A percentile compares a stretch with the other conserved stretches of the same genome.
Evolutionary conservation across 2,329 filamentous ascomycete genomes (phyloP).

Genomic region (Cryphonectria parasitica): DNA sequence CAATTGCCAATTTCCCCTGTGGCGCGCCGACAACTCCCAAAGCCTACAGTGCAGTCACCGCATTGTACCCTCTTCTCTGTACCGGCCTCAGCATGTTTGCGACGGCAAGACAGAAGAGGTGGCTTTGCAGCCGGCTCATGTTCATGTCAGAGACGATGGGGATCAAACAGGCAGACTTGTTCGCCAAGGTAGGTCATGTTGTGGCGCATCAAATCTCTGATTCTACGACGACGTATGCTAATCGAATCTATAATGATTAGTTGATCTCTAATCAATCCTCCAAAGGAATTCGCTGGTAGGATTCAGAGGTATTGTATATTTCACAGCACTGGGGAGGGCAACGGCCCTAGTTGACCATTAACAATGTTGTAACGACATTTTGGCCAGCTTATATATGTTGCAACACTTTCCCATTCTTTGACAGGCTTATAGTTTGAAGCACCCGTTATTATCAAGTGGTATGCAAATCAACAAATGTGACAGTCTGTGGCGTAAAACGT

Average conservation of each 20-base stretch:
- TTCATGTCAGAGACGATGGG: constrained; percentile 34
- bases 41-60: constrained; percentile 32
- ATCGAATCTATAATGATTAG: neutral
- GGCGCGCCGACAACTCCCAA: constrained; percentile 34
- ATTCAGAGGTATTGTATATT: no score
- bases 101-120: constrained; percentile 30
- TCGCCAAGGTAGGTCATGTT: constrained; percentile 29
- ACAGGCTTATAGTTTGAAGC: neutral
- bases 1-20: constrained; percentile 34
- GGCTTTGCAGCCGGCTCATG: constrained; percentile 31
- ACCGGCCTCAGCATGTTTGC: constrained; percentile 33
- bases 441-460: neutral
- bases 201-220: neutral
- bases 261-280: neutral
- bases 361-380: no score
- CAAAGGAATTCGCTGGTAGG: neutral
- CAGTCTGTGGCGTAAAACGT: neutral
- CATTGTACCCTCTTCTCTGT: constrained; percentile 33
- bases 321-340: neutral
- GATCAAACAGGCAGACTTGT: constrained; percentile 34
- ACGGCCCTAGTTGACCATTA: no score
- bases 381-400: neutral
- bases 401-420: neutral
- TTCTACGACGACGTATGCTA: neutral
- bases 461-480: neutral